Conservation (phyloP, 805 yeast genomes). For the Cyberlindnera galapagoensis region DNA sequence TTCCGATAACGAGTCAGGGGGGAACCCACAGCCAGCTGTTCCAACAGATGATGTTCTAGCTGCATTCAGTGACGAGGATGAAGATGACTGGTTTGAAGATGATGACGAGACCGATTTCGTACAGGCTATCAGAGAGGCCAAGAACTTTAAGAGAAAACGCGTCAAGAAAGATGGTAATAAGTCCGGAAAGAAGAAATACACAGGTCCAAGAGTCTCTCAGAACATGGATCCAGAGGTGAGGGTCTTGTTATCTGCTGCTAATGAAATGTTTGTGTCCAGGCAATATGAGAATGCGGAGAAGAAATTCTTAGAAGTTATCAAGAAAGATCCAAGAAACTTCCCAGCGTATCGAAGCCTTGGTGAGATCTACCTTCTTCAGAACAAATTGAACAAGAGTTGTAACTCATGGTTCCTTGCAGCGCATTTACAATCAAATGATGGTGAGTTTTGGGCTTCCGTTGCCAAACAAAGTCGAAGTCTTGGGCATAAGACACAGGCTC, state of each 20-base stretch:
- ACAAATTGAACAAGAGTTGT: slow-evolving; percentile 65
- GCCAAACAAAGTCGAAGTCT: slow-evolving; percentile 61
- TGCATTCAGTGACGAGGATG: slow-evolving; percentile 30
- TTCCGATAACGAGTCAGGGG: slow-evolving; percentile 2
- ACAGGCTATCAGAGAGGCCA: slow-evolving; percentile 63
- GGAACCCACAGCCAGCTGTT: too few species aligned
- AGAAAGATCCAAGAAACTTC: slow-evolving; percentile 68
- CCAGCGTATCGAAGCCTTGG: slow-evolving; percentile 87
- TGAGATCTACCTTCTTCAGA: slow-evolving; percentile 67
- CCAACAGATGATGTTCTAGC: slow-evolving; percentile 27
- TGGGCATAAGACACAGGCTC: slow-evolving; percentile 69
- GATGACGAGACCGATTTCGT: slow-evolving; percentile 40
- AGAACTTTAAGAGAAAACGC: slow-evolving; percentile 49
- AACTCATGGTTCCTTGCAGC: slow-evolving; percentile 81
- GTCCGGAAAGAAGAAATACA: slow-evolving; percentile 24
- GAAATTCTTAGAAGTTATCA: slow-evolving; percentile 62
- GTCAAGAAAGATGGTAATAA: slow-evolving; percentile 21
- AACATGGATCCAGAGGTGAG: slow-evolving; percentile 70
- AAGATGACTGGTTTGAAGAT: slow-evolving; percentile 30
- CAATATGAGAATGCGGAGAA: slow-evolving; percentile 55
- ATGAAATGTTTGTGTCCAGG: slow-evolving; percentile 68
- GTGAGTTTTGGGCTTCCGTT: slow-evolving; percentile 70
- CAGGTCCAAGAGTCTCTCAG: slow-evolving; percentile 27
- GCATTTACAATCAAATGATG: slow-evolving; percentile 67
- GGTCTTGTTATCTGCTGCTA: slow-evolving; percentile 60